Evolutionary conservation across 2,329 filamentous ascomycete species (phyloP).

Genomic region (Apiospora malaysiana): DNA sequence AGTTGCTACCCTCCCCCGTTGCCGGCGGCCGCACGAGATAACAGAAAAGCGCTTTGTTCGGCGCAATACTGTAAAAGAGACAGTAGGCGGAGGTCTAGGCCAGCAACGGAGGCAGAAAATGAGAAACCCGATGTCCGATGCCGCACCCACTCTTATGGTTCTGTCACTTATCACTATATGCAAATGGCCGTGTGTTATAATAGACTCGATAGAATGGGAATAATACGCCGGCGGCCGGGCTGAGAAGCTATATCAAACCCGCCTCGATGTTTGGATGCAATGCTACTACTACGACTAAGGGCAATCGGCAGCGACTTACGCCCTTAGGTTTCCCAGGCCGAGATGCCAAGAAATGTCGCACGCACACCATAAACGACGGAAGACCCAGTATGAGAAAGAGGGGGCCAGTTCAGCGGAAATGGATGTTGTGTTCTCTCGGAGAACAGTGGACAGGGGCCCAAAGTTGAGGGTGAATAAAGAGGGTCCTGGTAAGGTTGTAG

Average conservation of each 20-base stretch:
- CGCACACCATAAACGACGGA: neutral
- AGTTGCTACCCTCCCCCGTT: too few relatives aligned
- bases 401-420: constrained; percentile 17
- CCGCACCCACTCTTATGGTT: neutral
- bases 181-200: too few relatives aligned
- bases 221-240: neutral
- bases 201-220: too few relatives aligned
- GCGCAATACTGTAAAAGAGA: neutral
- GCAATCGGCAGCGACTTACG: constrained; percentile 13
- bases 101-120: constrained; percentile 6
- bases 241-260: constrained; percentile 10
- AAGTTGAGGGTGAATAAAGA: constrained; percentile 1
- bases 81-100: neutral
- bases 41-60: neutral
- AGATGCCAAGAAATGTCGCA: constrained; percentile 18
- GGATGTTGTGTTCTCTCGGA: constrained; percentile 17
- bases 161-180: neutral
- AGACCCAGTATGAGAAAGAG: neutral
- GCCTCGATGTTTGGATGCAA: constrained; percentile 10
- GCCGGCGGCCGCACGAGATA: neutral
- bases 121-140: neutral
- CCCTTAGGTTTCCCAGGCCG: constrained; percentile 13
- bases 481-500: neutral
- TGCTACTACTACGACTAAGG: too few relatives aligned
- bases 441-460: constrained; percentile 11